Percentiles rank a stretch among this genome's conserved stretches.
Evolutionary conservation across 148 eudicot genomes (phyloP).

Genomic region (Vaccinium corymbosum): DNA sequence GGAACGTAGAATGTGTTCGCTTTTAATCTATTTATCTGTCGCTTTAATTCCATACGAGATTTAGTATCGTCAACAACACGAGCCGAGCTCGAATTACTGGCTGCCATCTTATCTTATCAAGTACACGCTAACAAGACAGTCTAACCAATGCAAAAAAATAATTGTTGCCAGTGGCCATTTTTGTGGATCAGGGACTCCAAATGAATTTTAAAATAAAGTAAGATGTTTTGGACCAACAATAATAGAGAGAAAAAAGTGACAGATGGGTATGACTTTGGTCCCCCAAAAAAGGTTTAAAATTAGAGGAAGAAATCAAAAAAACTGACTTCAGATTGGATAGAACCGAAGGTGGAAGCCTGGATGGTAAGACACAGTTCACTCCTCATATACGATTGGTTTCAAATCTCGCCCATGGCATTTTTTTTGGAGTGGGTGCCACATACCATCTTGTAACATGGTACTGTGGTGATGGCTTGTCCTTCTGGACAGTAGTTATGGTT

Average conservation of each 20-base stretch:
- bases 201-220: not conserved
- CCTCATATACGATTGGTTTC: too few species aligned
- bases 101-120: not conserved
- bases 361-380: too few species aligned
- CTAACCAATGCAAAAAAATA: not conserved
- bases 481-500: too few species aligned
- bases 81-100: not conserved
- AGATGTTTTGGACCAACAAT: not conserved
- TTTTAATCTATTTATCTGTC: not conserved
- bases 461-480: too few species aligned
- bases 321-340: not conserved
- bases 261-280: not conserved
- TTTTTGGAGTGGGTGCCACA: too few species aligned
- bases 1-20: not conserved
- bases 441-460: too few species aligned
- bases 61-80: not conserved
- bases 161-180: not conserved
- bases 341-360: not conserved
- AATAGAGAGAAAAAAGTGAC: constrained; percentile 3
- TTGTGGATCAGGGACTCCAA: not conserved
- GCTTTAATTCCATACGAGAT: not conserved
- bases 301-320: not conserved
- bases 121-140: not conserved
- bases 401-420: too few species aligned
- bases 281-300: not conserved